Conservation (phyloP, 1,284 basidiomycete species). For the Salmacisia buchloeana region DNA sequence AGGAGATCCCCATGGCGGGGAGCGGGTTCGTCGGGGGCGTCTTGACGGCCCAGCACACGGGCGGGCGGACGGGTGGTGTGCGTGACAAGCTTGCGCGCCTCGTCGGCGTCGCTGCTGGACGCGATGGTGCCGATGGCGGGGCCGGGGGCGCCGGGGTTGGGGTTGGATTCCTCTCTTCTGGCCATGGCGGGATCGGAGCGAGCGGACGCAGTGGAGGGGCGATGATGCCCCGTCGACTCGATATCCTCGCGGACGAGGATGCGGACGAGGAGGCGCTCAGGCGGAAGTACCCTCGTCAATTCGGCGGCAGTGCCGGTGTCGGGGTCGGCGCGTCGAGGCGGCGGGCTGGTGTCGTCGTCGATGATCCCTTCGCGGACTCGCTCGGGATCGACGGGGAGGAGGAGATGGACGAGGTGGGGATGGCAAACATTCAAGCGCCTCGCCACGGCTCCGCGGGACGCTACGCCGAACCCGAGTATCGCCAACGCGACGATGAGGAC, state of each 20-base stretch:
- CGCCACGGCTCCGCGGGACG: too few species aligned
- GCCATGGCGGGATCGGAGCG: conserved; percentile 27
- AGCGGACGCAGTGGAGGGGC: conserved; percentile 12
- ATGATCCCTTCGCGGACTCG: background rate
- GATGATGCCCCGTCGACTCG: conserved; percentile 26
- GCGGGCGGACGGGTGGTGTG: background rate
- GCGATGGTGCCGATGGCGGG: background rate
- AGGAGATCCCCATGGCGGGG: conserved; percentile 1
- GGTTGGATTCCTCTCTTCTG: too few species aligned
- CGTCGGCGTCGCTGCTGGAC: background rate
- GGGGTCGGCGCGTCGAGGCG: too few species aligned
- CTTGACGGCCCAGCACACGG: background rate
- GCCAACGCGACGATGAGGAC: conserved; percentile 10
- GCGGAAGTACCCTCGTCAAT: background rate
- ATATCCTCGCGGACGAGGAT: conserved; percentile 46
- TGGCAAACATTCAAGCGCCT: too few species aligned
- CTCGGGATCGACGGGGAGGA: background rate
- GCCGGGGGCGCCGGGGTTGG: background rate
- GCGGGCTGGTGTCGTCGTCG: background rate
- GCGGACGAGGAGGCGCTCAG: conserved; percentile 17
- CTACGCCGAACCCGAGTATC: conserved; percentile 3
- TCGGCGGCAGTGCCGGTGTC: too few species aligned
- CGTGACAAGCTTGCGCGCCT: conserved; percentile 1
- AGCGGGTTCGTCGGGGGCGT: background rate
- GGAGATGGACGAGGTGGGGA: conserved; percentile 2